Percentiles rank a stretch among this genome's conserved stretches.
Evolutionary conservation across 2,329 filamentous ascomycete species (phyloP).

Genomic region (Fusarium burgessii): DNA sequence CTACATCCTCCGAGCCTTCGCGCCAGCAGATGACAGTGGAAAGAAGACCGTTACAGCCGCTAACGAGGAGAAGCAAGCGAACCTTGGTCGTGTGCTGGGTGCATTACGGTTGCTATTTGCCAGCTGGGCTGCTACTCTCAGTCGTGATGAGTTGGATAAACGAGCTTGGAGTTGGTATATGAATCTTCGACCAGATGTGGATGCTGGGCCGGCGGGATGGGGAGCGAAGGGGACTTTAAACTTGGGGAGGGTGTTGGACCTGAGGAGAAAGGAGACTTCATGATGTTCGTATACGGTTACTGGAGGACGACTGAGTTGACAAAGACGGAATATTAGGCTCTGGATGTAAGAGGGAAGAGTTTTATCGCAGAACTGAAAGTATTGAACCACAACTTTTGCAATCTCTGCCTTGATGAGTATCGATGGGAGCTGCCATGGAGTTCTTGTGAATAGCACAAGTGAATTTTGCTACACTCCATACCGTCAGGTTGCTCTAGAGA

Average conservation of each 20-base stretch:
- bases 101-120: constrained; percentile 78
- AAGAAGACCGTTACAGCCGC: constrained; percentile 59
- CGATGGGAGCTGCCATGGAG: neutral
- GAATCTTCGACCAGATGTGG: constrained; percentile 79
- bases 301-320: neutral
- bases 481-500: constrained; percentile 9
- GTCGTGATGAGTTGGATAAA: constrained; percentile 75
- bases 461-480: neutral
- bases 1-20: constrained; percentile 72
- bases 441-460: neutral
- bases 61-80: constrained; percentile 73
- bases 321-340: neutral
- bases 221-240: constrained; percentile 81
- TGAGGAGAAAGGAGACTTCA: constrained; percentile 55
- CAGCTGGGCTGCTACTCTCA: constrained; percentile 78
- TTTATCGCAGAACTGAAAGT: neutral
- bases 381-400: neutral
- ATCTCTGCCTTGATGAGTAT: neutral
- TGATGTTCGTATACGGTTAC: neutral
- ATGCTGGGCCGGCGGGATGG: constrained; percentile 81
- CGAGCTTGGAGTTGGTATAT: constrained; percentile 88
- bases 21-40: constrained; percentile 49
- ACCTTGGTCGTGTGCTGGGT: constrained; percentile 76
- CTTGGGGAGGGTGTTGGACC: constrained; percentile 72
- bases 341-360: neutral